Percentiles rank a stretch among this genome's conserved stretches.
phyloP scores from a whole-genome alignment of 2,329 filamentous ascomycete genomes.

The Ceratocystis ficicola region DNA sequence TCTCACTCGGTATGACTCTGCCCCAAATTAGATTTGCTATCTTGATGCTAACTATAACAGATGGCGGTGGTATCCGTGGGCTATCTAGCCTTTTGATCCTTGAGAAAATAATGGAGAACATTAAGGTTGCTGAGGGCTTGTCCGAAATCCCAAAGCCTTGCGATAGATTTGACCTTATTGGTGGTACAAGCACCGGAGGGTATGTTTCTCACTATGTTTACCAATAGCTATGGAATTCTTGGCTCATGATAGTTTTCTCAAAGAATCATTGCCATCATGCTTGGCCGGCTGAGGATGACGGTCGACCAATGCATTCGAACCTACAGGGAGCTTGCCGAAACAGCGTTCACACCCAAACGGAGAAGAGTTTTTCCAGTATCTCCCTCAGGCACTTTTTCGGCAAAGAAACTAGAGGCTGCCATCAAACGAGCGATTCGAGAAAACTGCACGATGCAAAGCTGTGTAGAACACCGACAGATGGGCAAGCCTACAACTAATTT shows the following conservation, averaged over 20 bases:
- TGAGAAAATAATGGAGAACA: conserved; percentile 25
- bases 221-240: too few relatives aligned
- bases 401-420: background rate
- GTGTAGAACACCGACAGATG: background rate
- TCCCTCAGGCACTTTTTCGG: background rate
- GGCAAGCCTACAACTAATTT: background rate
- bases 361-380: background rate
- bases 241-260: background rate
- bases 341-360: background rate
- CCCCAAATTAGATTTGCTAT: too few relatives aligned
- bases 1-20: too few relatives aligned
- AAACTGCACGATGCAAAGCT: background rate
- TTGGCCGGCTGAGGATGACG: background rate
- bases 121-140: conserved; percentile 21
- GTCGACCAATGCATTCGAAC: background rate
- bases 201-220: conserved; percentile 13
- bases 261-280: background rate
- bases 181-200: conserved; percentile 28
- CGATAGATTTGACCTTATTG: conserved; percentile 28
- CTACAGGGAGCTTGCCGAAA: background rate
- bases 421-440: background rate
- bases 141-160: conserved; percentile 25
- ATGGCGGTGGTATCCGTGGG: conserved; percentile 26
- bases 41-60: conserved; percentile 10
- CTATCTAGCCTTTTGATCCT: conserved; percentile 27